phyloP scores from a whole-genome alignment of 2,329 filamentous ascomycete genomes.

The Penicillium sclerotigenum region DNA sequence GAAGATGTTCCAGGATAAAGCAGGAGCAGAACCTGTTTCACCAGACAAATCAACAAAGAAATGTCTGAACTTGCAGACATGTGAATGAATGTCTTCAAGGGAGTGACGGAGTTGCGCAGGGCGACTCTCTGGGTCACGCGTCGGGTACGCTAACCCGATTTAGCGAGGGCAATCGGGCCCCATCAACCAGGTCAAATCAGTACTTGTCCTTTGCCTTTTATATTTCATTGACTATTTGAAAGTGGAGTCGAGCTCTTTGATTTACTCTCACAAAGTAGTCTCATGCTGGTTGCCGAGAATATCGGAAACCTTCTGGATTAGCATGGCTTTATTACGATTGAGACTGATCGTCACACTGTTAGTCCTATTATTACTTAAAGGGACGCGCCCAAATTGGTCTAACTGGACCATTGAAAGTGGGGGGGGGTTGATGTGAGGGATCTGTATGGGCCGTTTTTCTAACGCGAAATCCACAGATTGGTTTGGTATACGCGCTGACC shows the following conservation, averaged over 20 bases:
- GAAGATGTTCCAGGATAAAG: neutral
- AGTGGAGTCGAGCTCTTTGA: neutral
- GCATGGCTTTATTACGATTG: conserved; percentile 9
- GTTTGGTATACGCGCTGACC: conserved; percentile 13
- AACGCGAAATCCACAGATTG: conserved; percentile 3
- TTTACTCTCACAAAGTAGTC: neutral
- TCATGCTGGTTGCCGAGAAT: conserved; percentile 3
- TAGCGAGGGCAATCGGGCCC: conserved; percentile 6
- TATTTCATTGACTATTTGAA: neutral
- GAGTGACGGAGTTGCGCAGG: conserved; percentile 29
- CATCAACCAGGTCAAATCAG: neutral
- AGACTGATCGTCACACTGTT: neutral
- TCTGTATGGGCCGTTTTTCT: neutral
- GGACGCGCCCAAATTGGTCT: neutral
- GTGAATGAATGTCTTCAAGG: conserved; percentile 15
- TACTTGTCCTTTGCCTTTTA: neutral
- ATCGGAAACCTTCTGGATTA: neutral
- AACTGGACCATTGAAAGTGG: conserved; percentile 3
- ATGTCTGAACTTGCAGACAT: conserved; percentile 9
- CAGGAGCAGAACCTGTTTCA: conserved; percentile 4
- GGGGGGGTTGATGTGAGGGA: conserved; percentile 4
- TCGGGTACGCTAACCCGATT: conserved; percentile 37
- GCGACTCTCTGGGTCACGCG: conserved; percentile 38
- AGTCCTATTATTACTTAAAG: conserved; percentile 2
- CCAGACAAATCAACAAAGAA: conserved; percentile 4